Base-by-base conservation (phyloP, 495 filamentous ascomycete species). In the Chaetomium tenue region DNA sequence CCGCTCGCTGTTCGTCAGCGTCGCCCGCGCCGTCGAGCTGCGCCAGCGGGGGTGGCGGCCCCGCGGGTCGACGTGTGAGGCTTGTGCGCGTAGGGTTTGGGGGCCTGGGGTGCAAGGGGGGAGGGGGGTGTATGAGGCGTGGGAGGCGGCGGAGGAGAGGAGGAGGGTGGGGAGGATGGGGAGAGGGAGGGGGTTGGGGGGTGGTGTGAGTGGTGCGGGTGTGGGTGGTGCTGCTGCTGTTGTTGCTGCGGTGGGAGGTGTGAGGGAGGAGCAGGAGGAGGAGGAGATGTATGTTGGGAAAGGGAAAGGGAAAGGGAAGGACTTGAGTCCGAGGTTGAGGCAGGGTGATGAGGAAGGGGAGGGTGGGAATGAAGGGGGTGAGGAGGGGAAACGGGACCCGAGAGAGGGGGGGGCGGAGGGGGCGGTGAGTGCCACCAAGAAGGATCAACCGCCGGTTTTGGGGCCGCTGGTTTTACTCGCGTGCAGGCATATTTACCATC, bases 1-100 rank as follows among this genome's bases (percentile, higher is more conserved):
- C 63, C 89, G 92, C 66, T 91, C 96, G 70, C 82, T 97, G 20
- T 98, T 97, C 68, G 85, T 89, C 16, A 88, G 91, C 66, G 92
- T 97, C 47, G 83, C 86, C 44, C 84, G 91, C 63, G 88, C 90
- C 15, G 84, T 88, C 15, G 80, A 82, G 18, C 84, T 93, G 12
- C 83, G 93, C n/a, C 88, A 92, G 72, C 83, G 87, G 25, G 94
- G 94, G 13, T 98, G 94, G 95, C 83, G 92, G 59, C 91, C 94
- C 0, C 82, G 86, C 25, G 89, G 90, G 1, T 91, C 92, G 59
- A 88, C 88, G 0, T 99, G 94, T 68, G 94, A 97, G 72, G 85
- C 86, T 11, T 99, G 94, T 61, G 87, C 88, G 30, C 84, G 84
- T 65, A 81, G 92, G 22, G 86, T 92, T 2, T 99, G 94, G 94